These are phyloP conservation scores for Penicillium sp. DNA, from an alignment of 2,329 filamentous ascomycete species.

Conservation along the genomic window DNA sequence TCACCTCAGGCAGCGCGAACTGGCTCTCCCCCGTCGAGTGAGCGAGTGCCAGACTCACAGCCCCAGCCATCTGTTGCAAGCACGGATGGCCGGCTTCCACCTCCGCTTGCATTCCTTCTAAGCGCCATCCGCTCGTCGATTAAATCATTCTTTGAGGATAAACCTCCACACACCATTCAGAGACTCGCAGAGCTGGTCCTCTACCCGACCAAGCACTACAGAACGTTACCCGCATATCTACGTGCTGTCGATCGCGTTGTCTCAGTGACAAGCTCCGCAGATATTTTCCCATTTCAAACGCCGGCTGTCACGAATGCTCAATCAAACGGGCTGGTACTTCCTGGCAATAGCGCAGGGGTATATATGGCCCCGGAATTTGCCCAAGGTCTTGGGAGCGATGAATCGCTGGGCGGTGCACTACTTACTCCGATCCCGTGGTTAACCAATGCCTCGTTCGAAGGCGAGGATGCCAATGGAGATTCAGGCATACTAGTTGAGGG, in stretches of 20 bases:
- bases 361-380: conserved; percentile 34
- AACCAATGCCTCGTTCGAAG: conserved; percentile 36
- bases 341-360: conserved; percentile 33
- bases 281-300: conserved; percentile 72
- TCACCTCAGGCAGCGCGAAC: conserved; percentile 39
- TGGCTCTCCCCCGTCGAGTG: conserved; percentile 36
- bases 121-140: conserved; percentile 61
- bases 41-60: conserved; percentile 45
- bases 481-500: conserved; percentile 20
- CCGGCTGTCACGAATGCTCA: conserved; percentile 20
- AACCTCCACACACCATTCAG: conserved; percentile 90
- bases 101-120: conserved; percentile 62
- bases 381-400: conserved; percentile 69
- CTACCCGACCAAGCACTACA: conserved; percentile 73
- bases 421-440: conserved; percentile 95
- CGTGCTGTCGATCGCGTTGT: conserved; percentile 88
- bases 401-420: conserved; percentile 82
- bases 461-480: conserved; percentile 22
- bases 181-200: conserved; percentile 84
- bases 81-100: conserved; percentile 56
- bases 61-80: conserved; percentile 45
- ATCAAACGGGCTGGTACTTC: conserved; percentile 55
- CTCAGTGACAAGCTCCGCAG: conserved; percentile 78
- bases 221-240: conserved; percentile 76
- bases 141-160: conserved; percentile 62